Conservation (phyloP, 495 filamentous ascomycete species). For the Physcia stellaris region DNA sequence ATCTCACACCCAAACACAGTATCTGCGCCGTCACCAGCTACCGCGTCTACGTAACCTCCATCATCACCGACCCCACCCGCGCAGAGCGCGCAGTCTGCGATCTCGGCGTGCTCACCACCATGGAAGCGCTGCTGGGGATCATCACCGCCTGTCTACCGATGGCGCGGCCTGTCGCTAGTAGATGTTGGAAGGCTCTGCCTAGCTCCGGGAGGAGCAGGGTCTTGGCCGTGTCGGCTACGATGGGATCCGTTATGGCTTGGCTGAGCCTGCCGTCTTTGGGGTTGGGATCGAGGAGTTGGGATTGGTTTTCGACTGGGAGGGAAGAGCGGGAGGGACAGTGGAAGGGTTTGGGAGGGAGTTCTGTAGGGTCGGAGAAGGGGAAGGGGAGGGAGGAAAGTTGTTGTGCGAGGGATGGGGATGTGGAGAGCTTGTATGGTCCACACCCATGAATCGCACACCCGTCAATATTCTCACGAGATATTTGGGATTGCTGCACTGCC, state of each 20-base stretch:
- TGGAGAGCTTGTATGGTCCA: too few relatives aligned
- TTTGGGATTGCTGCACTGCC: too few relatives aligned
- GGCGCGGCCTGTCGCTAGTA: conserved; percentile 28
- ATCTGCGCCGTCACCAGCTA: too few relatives aligned
- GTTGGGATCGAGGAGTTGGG: neutral
- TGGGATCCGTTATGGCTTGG: neutral
- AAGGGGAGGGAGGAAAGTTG: too few relatives aligned
- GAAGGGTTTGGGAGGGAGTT: too few relatives aligned
- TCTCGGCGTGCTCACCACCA: conserved; percentile 8
- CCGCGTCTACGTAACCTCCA: conserved; percentile 9
- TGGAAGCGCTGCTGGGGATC: conserved; percentile 29
- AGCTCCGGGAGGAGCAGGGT: neutral
- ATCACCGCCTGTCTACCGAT: conserved; percentile 30
- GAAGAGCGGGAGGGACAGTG: too few relatives aligned
- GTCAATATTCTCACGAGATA: too few relatives aligned
- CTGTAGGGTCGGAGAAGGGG: too few relatives aligned
- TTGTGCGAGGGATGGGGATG: too few relatives aligned
- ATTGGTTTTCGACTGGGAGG: neutral
- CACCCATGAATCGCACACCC: too few relatives aligned
- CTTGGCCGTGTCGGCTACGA: neutral
- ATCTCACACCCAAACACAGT: neutral
- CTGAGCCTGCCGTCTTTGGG: neutral
- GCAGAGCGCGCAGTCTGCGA: conserved; percentile 3
- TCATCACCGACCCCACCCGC: conserved; percentile 11
- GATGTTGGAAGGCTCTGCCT: neutral